Evolutionary conservation across 2,329 filamentous ascomycete species (phyloP), one percentile per base, ranked within the genome.

Genomic region (Magnaporthiopsis poae): DNA sequence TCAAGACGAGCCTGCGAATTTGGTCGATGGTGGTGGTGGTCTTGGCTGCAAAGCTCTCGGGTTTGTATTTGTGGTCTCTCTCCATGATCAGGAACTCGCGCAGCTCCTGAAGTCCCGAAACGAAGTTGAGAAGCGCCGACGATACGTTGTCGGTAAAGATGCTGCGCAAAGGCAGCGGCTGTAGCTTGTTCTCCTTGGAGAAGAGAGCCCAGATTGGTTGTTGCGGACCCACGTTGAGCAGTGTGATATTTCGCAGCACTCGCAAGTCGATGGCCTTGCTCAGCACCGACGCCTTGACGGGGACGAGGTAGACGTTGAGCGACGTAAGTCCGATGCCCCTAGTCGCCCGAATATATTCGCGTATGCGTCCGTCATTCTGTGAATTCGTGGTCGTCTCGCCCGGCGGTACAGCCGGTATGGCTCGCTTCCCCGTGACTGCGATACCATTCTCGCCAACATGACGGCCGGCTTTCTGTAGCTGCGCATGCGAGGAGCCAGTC

Each of bases 141-240:
- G 84, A 84, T 27, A 88, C 86, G 69, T 88, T 83, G 71, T 90
- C 87, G 0, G 86, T 88, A 70, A 84, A 85, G 66, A 90, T 83
- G 68, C 82, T 84, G 63, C 80, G 78, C 60, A 90, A 74, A 0
- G 81, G 78, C 60, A 89, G 75, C 0, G 83, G 80, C 11, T 77
- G 74, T 0, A 77, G 71, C 64, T 79, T 79, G 72, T 88, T 86
- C 70, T 86, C 80, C 69, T 81, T 84, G 25, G 79, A 75, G 60
- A 89, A 74, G 66, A 84, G 74, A 1, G 78, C 77, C 87, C 87
- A 90, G 68, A 89, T 82, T 0, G 81, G 77, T 35, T 79, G 79
- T 72, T 90, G 87, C 5, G 82, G 78, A 1, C 87, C 87, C 25
- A 89, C 86, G 68, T 87, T 88, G 62, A 90, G 80, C 31, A 90